Base-by-base conservation (phyloP, 129 eudicot genomes). In the Chrysanthemum lavandulifolium region DNA sequence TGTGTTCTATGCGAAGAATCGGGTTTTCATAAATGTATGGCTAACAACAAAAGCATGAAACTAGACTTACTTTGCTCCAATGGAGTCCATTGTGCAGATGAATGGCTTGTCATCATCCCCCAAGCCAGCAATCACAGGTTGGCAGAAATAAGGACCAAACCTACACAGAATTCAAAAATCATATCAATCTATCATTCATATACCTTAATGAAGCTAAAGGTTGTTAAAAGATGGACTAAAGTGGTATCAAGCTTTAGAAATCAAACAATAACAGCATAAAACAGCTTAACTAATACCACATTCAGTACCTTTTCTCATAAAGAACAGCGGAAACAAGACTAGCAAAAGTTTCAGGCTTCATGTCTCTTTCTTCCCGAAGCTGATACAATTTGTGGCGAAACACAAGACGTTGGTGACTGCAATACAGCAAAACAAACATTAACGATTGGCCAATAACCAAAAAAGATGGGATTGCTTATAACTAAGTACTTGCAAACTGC, bases 291-390 rank as follows among this genome's bases (percentile, higher is more conserved):
- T 31, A 31, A 31, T 31, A 31, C 5, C 36, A 31, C 6, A 0
- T 31, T 31, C 36, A 31, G 36, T 31, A 31, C 36, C 36, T 93
- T 81, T 93, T 93, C 89, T 93, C 98, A 43, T 93, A 93, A 12
- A 89, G 83, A 69, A 93, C 48, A 31, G 98, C 98, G 81, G 98
- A 93, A 25, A 93, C 98, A 61, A 93, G 98, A 84, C 95, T 93
- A 48, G 98, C 96, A 70, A 93, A 93, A 52, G 98, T 93, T 76
- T 89, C 96, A 49, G 98, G 98, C 89, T 93, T 93, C 98, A 93
- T 93, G 54, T 87, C 86, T 72, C 96, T 93, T 82, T 93, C 98
- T 83, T 93, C 98, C n/a, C 98, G 76, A 23, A 93, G 92, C 84
- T 93, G 80, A 79, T 93, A 93, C 72, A 93, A 63, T 78, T 93